Evolutionary conservation across 208 protist genomes (phyloP).

Genomic region (Herpetomonas samuelpessoai): DNA sequence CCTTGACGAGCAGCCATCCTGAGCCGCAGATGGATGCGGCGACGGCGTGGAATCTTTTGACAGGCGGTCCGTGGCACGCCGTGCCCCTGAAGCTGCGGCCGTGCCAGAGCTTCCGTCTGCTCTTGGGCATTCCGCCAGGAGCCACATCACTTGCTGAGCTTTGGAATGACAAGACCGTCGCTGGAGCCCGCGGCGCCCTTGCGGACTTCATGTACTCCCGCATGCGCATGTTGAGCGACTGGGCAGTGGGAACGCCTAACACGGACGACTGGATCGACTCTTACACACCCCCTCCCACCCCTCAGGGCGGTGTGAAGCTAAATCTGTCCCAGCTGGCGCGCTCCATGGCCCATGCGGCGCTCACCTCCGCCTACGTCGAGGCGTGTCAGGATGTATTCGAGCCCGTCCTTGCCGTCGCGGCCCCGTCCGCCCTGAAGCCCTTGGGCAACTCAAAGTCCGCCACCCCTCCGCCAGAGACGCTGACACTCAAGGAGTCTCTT

Average conservation of each 20-base stretch:
- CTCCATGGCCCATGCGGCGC: constrained; percentile 25
- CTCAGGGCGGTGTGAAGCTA: background rate
- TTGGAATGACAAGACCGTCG: too few relatives aligned
- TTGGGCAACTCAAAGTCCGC: background rate
- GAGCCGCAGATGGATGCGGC: too few relatives aligned
- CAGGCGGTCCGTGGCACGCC: too few relatives aligned
- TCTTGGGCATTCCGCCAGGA: background rate
- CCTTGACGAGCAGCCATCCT: too few relatives aligned
- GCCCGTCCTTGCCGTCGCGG: background rate
- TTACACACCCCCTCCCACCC: background rate
- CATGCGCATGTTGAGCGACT: background rate
- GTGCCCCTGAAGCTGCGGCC: background rate
- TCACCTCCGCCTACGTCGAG: constrained; percentile 18
- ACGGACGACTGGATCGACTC: background rate
- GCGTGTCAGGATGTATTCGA: constrained; percentile 2
- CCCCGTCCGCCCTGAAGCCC: too few relatives aligned
- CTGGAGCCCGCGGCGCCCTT: too few relatives aligned
- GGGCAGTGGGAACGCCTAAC: background rate
- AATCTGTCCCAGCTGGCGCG: constrained; percentile 35
- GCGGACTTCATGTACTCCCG: background rate
- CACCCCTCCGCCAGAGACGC: background rate
- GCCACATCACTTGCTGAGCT: too few relatives aligned
- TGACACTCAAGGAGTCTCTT: constrained; percentile 3
- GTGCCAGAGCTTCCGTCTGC: constrained; percentile 1
- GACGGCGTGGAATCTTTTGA: too few relatives aligned